Evolutionary conservation across 202 grass and related monocot species (phyloP), one percentile per base, ranked within the genome.

Genomic region (Carex arenaria): DNA sequence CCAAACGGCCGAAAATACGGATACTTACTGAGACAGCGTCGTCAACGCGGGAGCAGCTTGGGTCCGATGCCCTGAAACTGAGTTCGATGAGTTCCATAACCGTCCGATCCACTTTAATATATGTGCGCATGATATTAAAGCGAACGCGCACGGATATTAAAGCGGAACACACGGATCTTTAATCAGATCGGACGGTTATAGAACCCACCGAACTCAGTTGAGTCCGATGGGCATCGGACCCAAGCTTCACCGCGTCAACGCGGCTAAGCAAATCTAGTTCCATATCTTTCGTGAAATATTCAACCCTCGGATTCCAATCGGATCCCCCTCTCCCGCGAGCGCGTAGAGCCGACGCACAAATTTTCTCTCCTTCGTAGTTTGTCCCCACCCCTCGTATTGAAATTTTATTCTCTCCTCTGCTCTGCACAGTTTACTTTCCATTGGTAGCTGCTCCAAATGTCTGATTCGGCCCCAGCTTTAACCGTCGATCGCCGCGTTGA

Each of bases 401-500:
- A 40, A 40, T 6, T 36, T 40, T 40, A 6, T 40, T 40, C 23
- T 10, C 0, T 53, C 17, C 7, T 68, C 17, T 42, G 10, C 66
- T 61, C n/a, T 61, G n/a, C 59, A 61, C 60, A 62, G 20, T 62
- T 11, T 62, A 14, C 4, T 19, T 22, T 32, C 36, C 17, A 14
- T 26, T 15, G 47, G 1, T 75, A 54, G 14, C 17, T 56, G 26
- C 17, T 56, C 3, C 11, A 57, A 34, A 78, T 78, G 62, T 31
- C 78, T 9, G 9, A 65, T 7, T 15, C 78, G 17, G 17, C 83
- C 11, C 65, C 81, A 42, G 4, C 51, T 72, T 31, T 75, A 78
- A 61, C 67, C 59, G 67, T 84, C 54, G 85, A 77, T 88, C 91
- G 96, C 32, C 88, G 93, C 64, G 65, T n/a, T 3, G 89, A 83